Percentiles rank a stretch among this genome's conserved stretches.
Conservation (phyloP, 495 filamentous ascomycete genomes). For the Neurospora tetraspora region DNA sequence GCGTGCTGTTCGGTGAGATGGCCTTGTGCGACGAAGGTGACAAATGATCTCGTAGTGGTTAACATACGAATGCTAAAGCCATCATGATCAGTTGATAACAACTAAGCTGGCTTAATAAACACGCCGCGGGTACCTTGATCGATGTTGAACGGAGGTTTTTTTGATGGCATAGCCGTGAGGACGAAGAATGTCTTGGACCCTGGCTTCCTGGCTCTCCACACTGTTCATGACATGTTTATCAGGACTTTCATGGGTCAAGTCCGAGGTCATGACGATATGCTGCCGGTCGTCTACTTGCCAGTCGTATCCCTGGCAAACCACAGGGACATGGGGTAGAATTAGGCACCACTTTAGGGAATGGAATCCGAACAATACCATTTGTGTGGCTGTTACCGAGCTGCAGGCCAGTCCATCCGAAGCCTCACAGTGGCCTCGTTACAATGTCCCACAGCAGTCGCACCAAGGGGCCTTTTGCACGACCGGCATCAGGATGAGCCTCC, state of each 20-base stretch:
- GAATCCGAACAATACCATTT: background rate
- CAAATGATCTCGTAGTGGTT: background rate
- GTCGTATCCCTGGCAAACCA: background rate
- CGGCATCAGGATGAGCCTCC: background rate
- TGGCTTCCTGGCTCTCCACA: background rate
- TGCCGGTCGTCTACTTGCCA: background rate
- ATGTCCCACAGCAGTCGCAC: background rate
- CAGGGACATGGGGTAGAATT: background rate
- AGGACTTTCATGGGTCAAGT: background rate
- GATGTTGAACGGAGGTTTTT: background rate
- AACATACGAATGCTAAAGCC: background rate
- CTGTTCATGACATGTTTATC: background rate
- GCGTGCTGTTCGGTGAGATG: background rate
- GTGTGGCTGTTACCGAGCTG: no score
- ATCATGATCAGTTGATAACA: background rate
- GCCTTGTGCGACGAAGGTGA: background rate
- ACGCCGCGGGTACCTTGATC: background rate
- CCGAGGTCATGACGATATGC: background rate
- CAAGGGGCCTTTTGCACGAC: background rate
- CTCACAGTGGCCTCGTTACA: background rate
- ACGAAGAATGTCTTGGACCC: background rate
- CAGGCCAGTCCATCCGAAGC: no score
- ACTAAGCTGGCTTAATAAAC: background rate
- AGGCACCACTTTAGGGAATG: background rate
- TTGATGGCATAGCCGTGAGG: no score